Percentiles rank a stretch among this genome's conserved stretches.
Evolutionary conservation across 2,329 filamentous ascomycete species (phyloP).

Genomic region (Monilinia fructicola): DNA sequence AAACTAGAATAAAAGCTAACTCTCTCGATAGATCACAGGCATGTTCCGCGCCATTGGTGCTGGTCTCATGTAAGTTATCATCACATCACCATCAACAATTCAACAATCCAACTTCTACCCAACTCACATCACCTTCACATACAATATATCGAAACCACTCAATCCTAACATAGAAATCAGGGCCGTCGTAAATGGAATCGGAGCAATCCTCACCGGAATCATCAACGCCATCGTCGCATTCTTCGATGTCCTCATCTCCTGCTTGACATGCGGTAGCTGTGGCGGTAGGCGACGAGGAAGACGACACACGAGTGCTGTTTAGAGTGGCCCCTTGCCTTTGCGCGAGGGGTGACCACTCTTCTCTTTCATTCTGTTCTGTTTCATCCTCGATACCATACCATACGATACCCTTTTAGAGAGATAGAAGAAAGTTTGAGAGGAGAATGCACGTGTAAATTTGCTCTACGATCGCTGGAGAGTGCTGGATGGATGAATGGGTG

Average conservation of each 20-base stretch:
- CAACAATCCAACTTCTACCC: background rate
- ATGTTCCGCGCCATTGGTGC: constrained; percentile 40
- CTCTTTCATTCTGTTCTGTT: background rate
- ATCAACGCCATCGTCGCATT: constrained; percentile 39
- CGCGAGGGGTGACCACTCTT: background rate
- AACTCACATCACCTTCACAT: too few species aligned
- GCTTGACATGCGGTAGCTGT: constrained; percentile 41
- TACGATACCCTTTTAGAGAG: constrained; percentile 1
- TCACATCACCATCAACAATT: background rate
- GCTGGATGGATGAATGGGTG: background rate
- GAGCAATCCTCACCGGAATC: constrained; percentile 39
- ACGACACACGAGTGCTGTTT: constrained; percentile 33
- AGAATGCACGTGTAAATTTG: background rate
- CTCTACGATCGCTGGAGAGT: constrained; percentile 1
- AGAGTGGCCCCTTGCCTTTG: constrained; percentile 21
- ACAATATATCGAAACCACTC: background rate
- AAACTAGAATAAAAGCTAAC: constrained; percentile 24
- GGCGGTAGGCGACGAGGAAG: constrained; percentile 34
- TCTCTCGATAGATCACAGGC: constrained; percentile 35
- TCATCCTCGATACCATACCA: background rate
- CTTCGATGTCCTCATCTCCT: constrained; percentile 43
- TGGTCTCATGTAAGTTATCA: constrained; percentile 37
- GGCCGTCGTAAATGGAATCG: constrained; percentile 56
- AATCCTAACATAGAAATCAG: background rate
- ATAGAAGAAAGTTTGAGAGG: background rate